A percentile compares a stretch with the other conserved stretches of the same genome.
Conservation (phyloP, 345 rosid genomes). For the Atalantia buxifolia region DNA sequence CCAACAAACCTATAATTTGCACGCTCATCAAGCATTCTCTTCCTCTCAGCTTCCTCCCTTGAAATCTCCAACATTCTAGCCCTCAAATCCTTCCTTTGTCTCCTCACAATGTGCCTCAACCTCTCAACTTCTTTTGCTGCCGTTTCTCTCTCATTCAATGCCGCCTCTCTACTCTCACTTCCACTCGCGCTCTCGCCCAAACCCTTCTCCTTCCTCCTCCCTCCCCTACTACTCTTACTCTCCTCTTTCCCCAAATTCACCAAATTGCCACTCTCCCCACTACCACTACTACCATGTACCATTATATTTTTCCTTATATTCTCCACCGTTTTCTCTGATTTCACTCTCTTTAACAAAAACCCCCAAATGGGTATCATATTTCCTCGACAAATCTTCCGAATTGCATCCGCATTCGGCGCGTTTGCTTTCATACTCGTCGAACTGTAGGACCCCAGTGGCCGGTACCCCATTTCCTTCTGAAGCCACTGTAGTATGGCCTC, state of each 20-base stretch:
- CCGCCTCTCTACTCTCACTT: conserved; percentile 61
- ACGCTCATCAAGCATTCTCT: conserved; percentile 89
- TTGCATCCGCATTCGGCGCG: conserved; percentile 61
- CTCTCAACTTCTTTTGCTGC: conserved; percentile 82
- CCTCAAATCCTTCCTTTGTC: conserved; percentile 82
- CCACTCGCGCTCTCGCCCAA: conserved; percentile 26
- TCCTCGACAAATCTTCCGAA: conserved; percentile 76
- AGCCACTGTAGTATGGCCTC: conserved; percentile 82
- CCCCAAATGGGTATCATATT: conserved; percentile 81
- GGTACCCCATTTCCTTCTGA: conserved; percentile 84
- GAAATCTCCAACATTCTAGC: conserved; percentile 90
- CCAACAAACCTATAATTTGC: conserved; percentile 67
- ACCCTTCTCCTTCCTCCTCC: conserved; percentile 57
- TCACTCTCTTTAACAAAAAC: conserved; percentile 65
- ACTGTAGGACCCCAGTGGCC: conserved; percentile 65
- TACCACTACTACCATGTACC: conserved; percentile 54
- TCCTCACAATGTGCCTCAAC: conserved; percentile 64
- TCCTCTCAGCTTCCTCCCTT: conserved; percentile 90
- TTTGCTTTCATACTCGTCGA: conserved; percentile 50
- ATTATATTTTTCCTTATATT: conserved; percentile 66
- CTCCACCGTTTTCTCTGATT: conserved; percentile 84
- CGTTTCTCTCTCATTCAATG: conserved; percentile 62
- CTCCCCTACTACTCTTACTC: conserved; percentile 40
- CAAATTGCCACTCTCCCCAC: conserved; percentile 26
- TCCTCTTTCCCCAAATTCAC: conserved; percentile 48